Base-by-base conservation (phyloP, 1,139 yeast species). In the Schizosaccharomyces versatilis region DNA sequence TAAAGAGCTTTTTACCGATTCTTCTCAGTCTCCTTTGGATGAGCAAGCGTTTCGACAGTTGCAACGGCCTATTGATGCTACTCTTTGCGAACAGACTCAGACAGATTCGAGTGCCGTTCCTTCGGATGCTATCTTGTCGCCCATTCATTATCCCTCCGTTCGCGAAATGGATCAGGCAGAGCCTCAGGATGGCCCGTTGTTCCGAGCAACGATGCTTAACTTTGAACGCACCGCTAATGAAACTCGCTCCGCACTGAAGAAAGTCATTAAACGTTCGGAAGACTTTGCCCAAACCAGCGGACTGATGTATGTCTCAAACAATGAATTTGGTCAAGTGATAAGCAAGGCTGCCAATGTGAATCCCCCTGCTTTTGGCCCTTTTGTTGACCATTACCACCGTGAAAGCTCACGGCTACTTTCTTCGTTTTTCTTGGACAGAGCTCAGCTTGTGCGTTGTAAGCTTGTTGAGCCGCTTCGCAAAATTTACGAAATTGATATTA, bases 151-250 rank as follows among this genome's bases (percentile, higher is more conserved):
- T 24, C 49, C 49, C 10, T 12, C 38, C 49, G 9, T 36, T 10
- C 19, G 49, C 17, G 49, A 44, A 24, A 12, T 44, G 10, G 49
- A 44, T n/a, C 49, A 44, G 32, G 32, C 49, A 19, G 49, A 44
- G 32, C 49, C 49, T 7, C 82, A 79, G 57, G 94, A 83, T 63
- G 93, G 93, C 0, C 94, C 94, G 0, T 74, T 78, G 51, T 82
- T 83, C 63, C 69, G 93, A 53, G 78, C 76, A 40, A 68, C 78
- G 0, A 66, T 83, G 17, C 68, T 70, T 10, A 69, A 69, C 7
- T 74, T 78, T 62, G 93, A 83, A 64, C 69, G 70, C 24, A 69
- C 71, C 53, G 69, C 81, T 0, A 75, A 77, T 0, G 65, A 66
- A 17, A 68, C 80, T 59, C 73, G 75, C 57, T 70, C 70, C 51